A percentile compares a stretch with the other conserved stretches of the same genome.
Evolutionary conservation across 805 yeast species (phyloP).

Genomic region (Metschnikowia arizonensis): DNA sequence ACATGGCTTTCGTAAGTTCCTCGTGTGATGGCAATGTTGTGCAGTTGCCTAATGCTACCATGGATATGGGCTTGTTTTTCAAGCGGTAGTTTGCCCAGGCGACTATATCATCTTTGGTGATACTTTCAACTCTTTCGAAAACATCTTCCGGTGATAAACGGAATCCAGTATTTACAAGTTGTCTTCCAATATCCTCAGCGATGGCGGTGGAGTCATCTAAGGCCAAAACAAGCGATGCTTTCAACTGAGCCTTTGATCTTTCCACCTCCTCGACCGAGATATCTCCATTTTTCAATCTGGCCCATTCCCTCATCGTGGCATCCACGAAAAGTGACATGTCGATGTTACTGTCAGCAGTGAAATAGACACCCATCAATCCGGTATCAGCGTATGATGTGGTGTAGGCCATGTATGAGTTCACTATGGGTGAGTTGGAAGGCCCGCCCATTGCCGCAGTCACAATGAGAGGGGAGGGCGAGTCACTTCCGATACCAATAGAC

Average conservation of each 20-base stretch:
- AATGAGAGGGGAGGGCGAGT: slow-evolving; percentile 83
- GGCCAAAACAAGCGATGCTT: slow-evolving; percentile 84
- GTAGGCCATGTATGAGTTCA: slow-evolving; percentile 94
- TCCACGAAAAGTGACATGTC: slow-evolving; percentile 65
- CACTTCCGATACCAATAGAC: slow-evolving; percentile 75
- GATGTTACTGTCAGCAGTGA: slow-evolving; percentile 73
- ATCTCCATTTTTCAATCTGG: slow-evolving; percentile 71
- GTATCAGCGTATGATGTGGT: slow-evolving; percentile 96
- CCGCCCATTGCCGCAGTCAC: slow-evolving; percentile 57
- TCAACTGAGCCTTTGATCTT: slow-evolving; percentile 90
- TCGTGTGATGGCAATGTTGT: slow-evolving; percentile 63
- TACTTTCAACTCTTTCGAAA: slow-evolving; percentile 68
- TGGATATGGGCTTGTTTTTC: slow-evolving; percentile 72
- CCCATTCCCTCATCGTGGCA: slow-evolving; percentile 84
- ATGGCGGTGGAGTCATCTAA: slow-evolving; percentile 93
- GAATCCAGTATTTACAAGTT: slow-evolving; percentile 88
- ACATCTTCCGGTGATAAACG: slow-evolving; percentile 71
- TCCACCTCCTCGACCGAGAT: slow-evolving; percentile 82
- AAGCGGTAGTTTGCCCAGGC: slow-evolving; percentile 85
- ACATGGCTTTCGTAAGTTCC: slow-evolving; percentile 46
- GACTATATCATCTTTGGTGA: slow-evolving; percentile 74
- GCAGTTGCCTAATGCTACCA: slow-evolving; percentile 89
- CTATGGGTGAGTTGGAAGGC: slow-evolving; percentile 59
- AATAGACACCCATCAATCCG: slow-evolving; percentile 95
- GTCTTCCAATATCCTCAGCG: slow-evolving; percentile 98